phyloP scores from a whole-genome alignment of 225 moss, liverwort and hornwort species.

The Neckera pumila region DNA sequence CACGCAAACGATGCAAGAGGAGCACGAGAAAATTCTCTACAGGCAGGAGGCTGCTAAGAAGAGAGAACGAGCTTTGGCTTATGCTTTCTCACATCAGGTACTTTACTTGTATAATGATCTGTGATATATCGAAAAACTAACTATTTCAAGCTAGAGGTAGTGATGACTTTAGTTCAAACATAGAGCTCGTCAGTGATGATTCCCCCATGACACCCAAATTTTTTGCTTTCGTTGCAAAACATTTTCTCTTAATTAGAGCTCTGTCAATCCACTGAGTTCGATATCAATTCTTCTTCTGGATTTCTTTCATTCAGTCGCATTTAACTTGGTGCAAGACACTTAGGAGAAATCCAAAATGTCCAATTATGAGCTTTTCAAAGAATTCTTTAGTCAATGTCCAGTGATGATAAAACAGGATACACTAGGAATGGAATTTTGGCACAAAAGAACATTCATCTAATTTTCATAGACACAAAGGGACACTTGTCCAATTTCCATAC shows the following conservation, averaged over 20 bases:
- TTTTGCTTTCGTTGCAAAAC: neutral
- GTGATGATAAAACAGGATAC: neutral
- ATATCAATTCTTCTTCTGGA: neutral
- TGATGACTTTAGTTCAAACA: neutral
- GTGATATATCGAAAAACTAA: neutral
- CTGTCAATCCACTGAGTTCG: neutral
- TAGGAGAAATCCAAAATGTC: neutral
- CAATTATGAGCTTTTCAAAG: neutral
- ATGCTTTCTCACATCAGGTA: conserved; percentile 92
- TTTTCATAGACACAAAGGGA: neutral
- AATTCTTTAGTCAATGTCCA: neutral
- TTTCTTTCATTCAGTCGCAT: neutral
- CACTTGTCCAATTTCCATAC: neutral
- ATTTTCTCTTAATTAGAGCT: neutral
- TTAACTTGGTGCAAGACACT: neutral
- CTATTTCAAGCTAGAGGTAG: neutral
- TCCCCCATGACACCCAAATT: neutral
- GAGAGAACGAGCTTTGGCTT: conserved; percentile 85
- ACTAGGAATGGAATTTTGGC: neutral
- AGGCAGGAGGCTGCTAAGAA: conserved; percentile 74
- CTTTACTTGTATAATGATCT: neutral
- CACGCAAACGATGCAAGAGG: conserved; percentile 66
- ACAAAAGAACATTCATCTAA: neutral
- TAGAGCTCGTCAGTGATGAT: neutral
- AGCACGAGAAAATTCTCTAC: conserved; percentile 43